Conservation (phyloP, 495 filamentous ascomycete genomes). For the Penicillium herquei region DNA sequence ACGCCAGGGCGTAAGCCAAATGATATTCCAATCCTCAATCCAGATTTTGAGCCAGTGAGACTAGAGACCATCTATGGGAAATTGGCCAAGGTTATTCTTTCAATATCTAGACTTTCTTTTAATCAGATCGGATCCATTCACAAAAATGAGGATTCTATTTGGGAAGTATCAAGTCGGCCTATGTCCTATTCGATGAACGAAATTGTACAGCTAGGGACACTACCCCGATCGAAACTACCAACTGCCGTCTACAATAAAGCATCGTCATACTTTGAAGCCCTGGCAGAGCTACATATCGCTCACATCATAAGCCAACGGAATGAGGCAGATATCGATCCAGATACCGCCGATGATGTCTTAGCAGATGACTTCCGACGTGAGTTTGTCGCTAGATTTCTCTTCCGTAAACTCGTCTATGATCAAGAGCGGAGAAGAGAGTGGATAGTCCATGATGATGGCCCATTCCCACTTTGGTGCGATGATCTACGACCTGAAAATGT, state of each 20-base stretch:
- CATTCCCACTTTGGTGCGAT: constrained; percentile 1
- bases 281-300: constrained; percentile 45
- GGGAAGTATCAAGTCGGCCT: constrained; percentile 2
- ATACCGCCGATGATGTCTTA: neutral
- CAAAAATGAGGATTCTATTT: neutral
- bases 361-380: constrained; percentile 12
- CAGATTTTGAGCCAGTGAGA: constrained; percentile 1
- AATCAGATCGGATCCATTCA: neutral
- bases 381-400: constrained; percentile 9
- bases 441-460: neutral
- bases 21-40: constrained; percentile 27
- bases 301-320: constrained; percentile 44
- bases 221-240: constrained; percentile 31
- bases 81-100: neutral
- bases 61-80: constrained; percentile 15
- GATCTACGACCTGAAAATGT: constrained; percentile 1
- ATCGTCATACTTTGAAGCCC: constrained; percentile 32
- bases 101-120: neutral
- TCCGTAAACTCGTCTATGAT: constrained; percentile 5
- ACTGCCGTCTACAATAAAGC: constrained; percentile 34
- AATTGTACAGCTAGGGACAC: constrained; percentile 26
- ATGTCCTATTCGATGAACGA: constrained; percentile 31
- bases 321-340: constrained; percentile 21
- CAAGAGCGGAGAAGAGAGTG: neutral
- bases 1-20: constrained; percentile 17